Evolutionary conservation across 1,139 yeast genomes (phyloP), one percentile per base, ranked within the genome.

Genomic region (Diutina ranongensis): DNA sequence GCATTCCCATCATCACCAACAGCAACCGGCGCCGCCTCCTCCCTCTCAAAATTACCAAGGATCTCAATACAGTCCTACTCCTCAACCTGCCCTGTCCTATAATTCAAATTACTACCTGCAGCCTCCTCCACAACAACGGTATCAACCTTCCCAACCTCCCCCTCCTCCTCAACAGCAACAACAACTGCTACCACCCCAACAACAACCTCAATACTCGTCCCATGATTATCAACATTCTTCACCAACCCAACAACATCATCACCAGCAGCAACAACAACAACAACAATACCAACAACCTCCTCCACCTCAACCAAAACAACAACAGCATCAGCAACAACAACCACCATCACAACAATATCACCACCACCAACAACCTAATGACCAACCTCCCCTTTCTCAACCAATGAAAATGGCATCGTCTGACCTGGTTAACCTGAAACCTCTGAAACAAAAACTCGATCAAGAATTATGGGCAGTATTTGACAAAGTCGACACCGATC

Each of bases 401-500:
- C 31, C 40, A 21, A 25, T 35, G 32, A 35, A 36, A 45, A 20
- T 38, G 22, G n/a, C n/a, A n/a, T n/a, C n/a, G n/a, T n/a, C n/a
- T n/a, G n/a, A n/a, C n/a, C n/a, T n/a, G n/a, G n/a, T n/a, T n/a
- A n/a, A n/a, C n/a, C n/a, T n/a, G n/a, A n/a, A n/a, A n/a, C 49
- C 58, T 10, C 49, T 57, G 32, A 58, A 67, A 52, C 71, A 68
- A 45, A 60, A 71, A 40, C 56, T 77, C 46, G 80, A 75, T 52
- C 60, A 62, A 32, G 79, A 77, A 52, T 64, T 78, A 48, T 62
- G 78, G 38, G 64, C 73, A 5, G 70, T 78, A 12, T 79, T 79
- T 53, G 78, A 74, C 48, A 71, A 71, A 48, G 80, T 76, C 2
- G 84, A 79, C 55, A 56, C 65, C 20, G 68, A 76, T 54, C 63